A percentile compares a stretch with the other conserved stretches of the same genome.
phyloP scores from a whole-genome alignment of 2,329 filamentous ascomycete genomes.

The Gliomastix tumulicola region DNA sequence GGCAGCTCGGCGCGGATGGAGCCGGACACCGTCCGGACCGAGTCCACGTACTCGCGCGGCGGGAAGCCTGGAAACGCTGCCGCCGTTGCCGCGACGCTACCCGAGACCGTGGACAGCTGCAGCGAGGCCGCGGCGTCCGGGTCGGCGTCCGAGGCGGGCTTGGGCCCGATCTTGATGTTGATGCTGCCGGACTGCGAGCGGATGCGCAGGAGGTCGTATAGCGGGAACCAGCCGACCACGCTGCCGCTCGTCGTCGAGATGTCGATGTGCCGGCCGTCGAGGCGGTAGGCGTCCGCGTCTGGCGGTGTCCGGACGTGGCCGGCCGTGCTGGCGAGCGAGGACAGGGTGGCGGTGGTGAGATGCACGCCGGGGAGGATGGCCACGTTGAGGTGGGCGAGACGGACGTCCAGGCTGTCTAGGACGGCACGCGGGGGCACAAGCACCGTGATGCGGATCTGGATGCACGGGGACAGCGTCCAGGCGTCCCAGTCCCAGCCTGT shows the following conservation, averaged over 20 bases:
- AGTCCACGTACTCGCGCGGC: conserved; percentile 37
- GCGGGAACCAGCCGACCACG: conserved; percentile 41
- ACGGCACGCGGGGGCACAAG: conserved; percentile 33
- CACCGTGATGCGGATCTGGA: conserved; percentile 39
- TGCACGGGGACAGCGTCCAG: conserved; percentile 35
- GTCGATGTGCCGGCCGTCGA: conserved; percentile 34
- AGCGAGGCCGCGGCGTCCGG: conserved; percentile 33
- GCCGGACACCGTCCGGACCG: conserved; percentile 36
- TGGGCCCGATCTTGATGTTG: conserved; percentile 28
- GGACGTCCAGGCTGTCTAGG: conserved; percentile 28
- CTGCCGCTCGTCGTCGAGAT: conserved; percentile 33
- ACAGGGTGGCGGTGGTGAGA: conserved; percentile 17
- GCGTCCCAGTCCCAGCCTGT: no score
- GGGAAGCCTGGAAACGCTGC: conserved; percentile 21
- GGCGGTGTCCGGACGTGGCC: conserved; percentile 30
- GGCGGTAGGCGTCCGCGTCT: conserved; percentile 23
- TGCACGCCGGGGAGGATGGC: conserved; percentile 30
- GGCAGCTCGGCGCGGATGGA: conserved; percentile 30
- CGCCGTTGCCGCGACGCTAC: conserved; percentile 27
- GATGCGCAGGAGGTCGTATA: conserved; percentile 41
- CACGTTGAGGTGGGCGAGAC: conserved; percentile 29
- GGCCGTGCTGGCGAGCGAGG: conserved; percentile 24
- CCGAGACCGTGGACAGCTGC: conserved; percentile 33
- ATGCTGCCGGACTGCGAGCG: conserved; percentile 36
- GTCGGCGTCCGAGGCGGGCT: conserved; percentile 22